Evolutionary conservation across 1,284 basidiomycete species (phyloP).

Genomic region (Ganoderma lucidum): DNA sequence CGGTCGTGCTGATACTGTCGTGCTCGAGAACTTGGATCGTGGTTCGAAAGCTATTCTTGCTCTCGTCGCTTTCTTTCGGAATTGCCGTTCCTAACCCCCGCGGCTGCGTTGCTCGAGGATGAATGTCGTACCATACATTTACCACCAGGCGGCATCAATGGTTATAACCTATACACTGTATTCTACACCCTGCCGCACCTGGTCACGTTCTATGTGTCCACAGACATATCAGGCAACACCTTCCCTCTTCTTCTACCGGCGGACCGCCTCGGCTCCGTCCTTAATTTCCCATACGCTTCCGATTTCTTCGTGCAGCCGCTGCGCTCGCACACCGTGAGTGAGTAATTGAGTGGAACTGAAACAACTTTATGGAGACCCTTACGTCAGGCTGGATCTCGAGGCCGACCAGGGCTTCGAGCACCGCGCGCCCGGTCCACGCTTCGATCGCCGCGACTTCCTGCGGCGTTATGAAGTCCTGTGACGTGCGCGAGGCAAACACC

Average conservation of each 20-base stretch:
- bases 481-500: constrained; percentile 83
- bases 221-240: constrained; percentile 6
- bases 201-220: constrained; percentile 6
- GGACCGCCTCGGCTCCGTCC: constrained; percentile 15
- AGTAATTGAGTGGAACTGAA: constrained; percentile 11
- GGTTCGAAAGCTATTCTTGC: constrained; percentile 12
- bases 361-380: constrained; percentile 32
- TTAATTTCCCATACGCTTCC: constrained; percentile 50
- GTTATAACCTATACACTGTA: neutral
- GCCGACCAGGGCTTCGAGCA: constrained; percentile 55
- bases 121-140: neutral
- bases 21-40: no score
- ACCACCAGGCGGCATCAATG: constrained; percentile 1
- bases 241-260: constrained; percentile 18
- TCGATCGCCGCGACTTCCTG: constrained; percentile 71
- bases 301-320: constrained; percentile 47
- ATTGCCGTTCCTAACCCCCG: constrained; percentile 8
- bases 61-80: constrained; percentile 2
- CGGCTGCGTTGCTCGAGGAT: neutral
- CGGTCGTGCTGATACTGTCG: neutral
- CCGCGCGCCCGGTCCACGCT: constrained; percentile 65
- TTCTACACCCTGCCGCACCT: constrained; percentile 1
- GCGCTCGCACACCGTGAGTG: constrained; percentile 4
- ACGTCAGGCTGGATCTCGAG: constrained; percentile 53
- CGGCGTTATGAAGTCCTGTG: constrained; percentile 82